Conservation (phyloP, 139 green algal species). For the Chlorella vulgaris region DNA sequence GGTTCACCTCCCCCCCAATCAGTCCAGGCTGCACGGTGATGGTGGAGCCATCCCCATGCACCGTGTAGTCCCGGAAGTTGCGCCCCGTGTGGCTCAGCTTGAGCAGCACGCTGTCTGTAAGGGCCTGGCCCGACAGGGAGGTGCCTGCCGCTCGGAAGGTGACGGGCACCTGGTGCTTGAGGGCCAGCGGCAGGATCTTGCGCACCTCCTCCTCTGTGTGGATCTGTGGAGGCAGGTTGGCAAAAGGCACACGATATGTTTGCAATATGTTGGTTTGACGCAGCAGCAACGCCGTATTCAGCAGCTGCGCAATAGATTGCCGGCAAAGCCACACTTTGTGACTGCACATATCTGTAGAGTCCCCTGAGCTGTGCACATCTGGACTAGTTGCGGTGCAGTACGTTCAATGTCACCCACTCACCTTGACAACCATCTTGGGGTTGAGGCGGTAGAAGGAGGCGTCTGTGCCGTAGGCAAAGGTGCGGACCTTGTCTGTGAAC, state of each 20-base stretch:
- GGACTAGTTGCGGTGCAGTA: no score
- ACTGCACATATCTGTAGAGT: no score
- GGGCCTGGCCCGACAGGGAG: slow-evolving; percentile 89
- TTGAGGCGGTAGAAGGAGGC: slow-evolving; percentile 94
- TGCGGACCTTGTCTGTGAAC: slow-evolving; percentile 90
- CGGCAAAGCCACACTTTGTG: no score
- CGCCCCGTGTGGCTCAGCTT: slow-evolving; percentile 96
- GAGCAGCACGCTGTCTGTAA: slow-evolving; percentile 94
- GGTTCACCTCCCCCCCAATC: slow-evolving; percentile 89
- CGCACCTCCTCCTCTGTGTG: slow-evolving; percentile 89
- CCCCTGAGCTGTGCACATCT: no score
- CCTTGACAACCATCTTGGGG: slow-evolving; percentile 88
- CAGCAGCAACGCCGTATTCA: not conserved
- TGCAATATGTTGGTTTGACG: no score
- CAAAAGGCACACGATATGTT: no score
- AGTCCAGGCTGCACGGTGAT: slow-evolving; percentile 96
- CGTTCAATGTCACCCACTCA: slow-evolving; percentile 13
- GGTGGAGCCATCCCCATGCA: slow-evolving; percentile 88
- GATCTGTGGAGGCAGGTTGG: no score
- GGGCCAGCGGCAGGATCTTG: slow-evolving; percentile 87
- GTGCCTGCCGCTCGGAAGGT: slow-evolving; percentile 96
- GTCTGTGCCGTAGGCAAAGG: slow-evolving; percentile 96
- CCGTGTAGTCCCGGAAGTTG: slow-evolving; percentile 93
- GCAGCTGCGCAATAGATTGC: no score
- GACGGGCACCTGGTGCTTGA: slow-evolving; percentile 86